These are phyloP conservation scores for Gossypium thurberi DNA, from an alignment of 345 rosid genomes.

Conservation along the genomic window DNA sequence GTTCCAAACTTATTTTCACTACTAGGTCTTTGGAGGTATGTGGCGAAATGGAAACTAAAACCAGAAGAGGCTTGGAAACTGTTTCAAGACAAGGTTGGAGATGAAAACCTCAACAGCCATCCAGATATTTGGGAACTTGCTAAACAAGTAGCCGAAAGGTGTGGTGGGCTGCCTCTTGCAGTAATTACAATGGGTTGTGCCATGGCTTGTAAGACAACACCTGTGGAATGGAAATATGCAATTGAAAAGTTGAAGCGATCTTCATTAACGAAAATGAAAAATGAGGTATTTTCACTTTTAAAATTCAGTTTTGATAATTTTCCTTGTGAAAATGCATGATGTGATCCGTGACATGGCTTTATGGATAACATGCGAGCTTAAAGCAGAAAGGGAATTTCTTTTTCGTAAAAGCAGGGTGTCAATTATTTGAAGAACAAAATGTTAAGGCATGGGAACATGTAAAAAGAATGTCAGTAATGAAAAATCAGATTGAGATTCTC, in stretches of 20 bases:
- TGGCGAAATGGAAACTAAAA: slow-evolving; percentile 18
- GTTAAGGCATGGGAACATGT: background rate
- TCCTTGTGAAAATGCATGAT: too few relatives aligned
- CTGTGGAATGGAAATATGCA: slow-evolving; percentile 1
- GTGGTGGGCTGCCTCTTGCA: background rate
- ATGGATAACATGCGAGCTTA: background rate
- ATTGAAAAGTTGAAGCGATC: background rate
- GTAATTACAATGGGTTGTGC: slow-evolving; percentile 8
- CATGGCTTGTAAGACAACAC: slow-evolving; percentile 8
- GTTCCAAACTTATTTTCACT: slow-evolving; percentile 25
- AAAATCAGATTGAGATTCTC: background rate
- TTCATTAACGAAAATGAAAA: background rate
- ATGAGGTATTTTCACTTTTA: background rate
- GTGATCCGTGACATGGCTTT: background rate
- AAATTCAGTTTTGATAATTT: background rate
- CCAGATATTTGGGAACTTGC: slow-evolving; percentile 29
- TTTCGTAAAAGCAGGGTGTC: background rate
- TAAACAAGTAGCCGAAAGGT: slow-evolving; percentile 18
- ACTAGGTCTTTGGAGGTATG: slow-evolving; percentile 21
- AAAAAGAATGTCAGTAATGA: background rate
- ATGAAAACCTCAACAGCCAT: slow-evolving; percentile 17
- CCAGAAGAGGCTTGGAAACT: slow-evolving; percentile 27
- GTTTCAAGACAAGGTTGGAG: background rate
- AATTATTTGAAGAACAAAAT: background rate
- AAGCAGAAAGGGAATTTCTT: background rate